Evolutionary conservation across 192 early-diverging fungal species (phyloP).

Genomic region (Umbelopsis vinacea): DNA sequence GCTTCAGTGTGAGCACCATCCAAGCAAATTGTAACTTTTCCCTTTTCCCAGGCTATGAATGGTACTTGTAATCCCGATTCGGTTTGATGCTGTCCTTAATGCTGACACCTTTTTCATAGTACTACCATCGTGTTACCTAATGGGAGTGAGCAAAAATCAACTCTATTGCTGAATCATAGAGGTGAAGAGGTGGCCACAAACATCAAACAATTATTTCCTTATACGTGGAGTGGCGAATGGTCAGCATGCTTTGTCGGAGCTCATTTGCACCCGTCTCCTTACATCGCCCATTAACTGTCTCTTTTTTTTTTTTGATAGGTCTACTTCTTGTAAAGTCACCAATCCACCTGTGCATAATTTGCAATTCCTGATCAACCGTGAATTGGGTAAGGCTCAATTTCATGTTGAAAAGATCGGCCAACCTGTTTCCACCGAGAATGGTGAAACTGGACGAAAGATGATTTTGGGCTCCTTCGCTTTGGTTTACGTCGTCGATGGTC

Average conservation of each 20-base stretch:
- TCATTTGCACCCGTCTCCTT: neutral
- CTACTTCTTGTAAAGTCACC: slow-evolving; percentile 35
- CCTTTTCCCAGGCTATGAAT: slow-evolving; percentile 65
- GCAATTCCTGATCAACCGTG: slow-evolving; percentile 39
- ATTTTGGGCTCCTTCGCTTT: slow-evolving; percentile 57
- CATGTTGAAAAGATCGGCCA: slow-evolving; percentile 38
- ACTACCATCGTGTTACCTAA: slow-evolving; percentile 38
- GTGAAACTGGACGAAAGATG: slow-evolving; percentile 45
- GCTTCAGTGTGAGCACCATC: slow-evolving; percentile 42
- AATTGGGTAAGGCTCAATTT: slow-evolving; percentile 36
- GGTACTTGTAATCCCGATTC: slow-evolving; percentile 28
- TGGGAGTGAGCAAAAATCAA: slow-evolving; percentile 32
- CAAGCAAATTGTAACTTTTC: slow-evolving; percentile 46
- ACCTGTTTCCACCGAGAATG: slow-evolving; percentile 39
- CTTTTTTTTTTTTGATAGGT: slow-evolving; percentile 13
- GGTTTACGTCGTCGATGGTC: slow-evolving; percentile 62
- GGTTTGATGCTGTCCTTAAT: neutral
- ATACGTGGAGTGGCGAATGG: slow-evolving; percentile 62
- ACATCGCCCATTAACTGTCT: neutral
- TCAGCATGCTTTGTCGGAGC: slow-evolving; percentile 24
- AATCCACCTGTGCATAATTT: slow-evolving; percentile 35
- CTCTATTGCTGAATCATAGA: slow-evolving; percentile 54
- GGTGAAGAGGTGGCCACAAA: slow-evolving; percentile 51
- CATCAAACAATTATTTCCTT: slow-evolving; percentile 60
- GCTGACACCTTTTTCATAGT: slow-evolving; percentile 33